phyloP scores from a whole-genome alignment of 2,329 filamentous ascomycete species.

The Penicillium vulpinum region DNA sequence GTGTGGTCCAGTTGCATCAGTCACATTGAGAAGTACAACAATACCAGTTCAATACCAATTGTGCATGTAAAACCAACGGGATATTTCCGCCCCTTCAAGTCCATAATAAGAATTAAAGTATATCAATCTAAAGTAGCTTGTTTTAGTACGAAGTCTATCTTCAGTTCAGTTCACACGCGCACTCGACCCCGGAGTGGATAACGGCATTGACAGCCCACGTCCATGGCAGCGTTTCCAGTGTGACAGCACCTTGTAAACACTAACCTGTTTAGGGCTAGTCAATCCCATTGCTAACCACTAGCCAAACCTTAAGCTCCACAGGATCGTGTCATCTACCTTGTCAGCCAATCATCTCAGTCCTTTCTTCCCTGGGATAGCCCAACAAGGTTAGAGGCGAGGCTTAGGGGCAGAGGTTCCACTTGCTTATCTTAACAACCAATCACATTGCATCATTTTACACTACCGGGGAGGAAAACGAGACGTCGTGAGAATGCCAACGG shows the following conservation, averaged over 20 bases:
- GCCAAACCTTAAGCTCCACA: constrained; percentile 18
- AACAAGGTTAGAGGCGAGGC: constrained; percentile 11
- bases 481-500: not conserved
- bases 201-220: constrained; percentile 3
- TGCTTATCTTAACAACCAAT: constrained; percentile 27
- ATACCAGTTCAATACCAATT: constrained; percentile 13
- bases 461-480: not conserved
- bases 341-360: constrained; percentile 8
- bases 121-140: not conserved
- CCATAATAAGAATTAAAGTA: not conserved
- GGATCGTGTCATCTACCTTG: constrained; percentile 19
- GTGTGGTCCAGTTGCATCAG: constrained; percentile 8
- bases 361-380: constrained; percentile 12
- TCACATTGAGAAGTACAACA: constrained; percentile 5
- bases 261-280: constrained; percentile 14
- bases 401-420: constrained; percentile 21
- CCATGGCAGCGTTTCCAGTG: not conserved
- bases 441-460: not conserved
- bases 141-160: not conserved
- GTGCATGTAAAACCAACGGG: constrained; percentile 11
- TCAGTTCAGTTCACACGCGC: constrained; percentile 10
- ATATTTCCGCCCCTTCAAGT: constrained; percentile 1
- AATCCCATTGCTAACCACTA: constrained; percentile 10
- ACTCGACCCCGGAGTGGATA: constrained; percentile 19
- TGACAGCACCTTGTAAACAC: constrained; percentile 18